Evolutionary conservation across 805 yeast genomes (phyloP).

Genomic region (Metschnikowia noctiluminum): DNA sequence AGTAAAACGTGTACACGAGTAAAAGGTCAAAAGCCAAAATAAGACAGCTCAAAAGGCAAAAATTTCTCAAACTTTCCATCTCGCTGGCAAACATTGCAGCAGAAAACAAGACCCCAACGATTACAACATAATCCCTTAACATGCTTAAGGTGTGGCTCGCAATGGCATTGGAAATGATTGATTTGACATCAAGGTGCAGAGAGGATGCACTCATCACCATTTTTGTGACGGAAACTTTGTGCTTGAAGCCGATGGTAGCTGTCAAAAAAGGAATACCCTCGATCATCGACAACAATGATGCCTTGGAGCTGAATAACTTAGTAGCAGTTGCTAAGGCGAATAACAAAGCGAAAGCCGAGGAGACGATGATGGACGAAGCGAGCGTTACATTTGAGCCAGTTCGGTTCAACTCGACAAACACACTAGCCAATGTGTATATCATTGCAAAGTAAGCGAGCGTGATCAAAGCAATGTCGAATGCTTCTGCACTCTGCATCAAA

Average conservation of each 20-base stretch:
- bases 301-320: slow-evolving; percentile 51
- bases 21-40: slow-evolving; percentile 69
- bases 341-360: slow-evolving; percentile 80
- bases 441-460: slow-evolving; percentile 81
- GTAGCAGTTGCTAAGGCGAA: slow-evolving; percentile 65
- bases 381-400: slow-evolving; percentile 88
- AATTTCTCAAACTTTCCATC: slow-evolving; percentile 72
- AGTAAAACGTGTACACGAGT: slow-evolving; percentile 73
- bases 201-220: slow-evolving; percentile 46
- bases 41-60: slow-evolving; percentile 70
- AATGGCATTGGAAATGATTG: slow-evolving; percentile 42
- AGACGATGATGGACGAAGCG: slow-evolving; percentile 70
- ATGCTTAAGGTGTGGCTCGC: slow-evolving; percentile 46
- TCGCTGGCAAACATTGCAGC: slow-evolving; percentile 63
- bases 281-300: slow-evolving; percentile 70
- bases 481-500: slow-evolving; percentile 68
- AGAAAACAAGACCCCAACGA: slow-evolving; percentile 66
- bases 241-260: slow-evolving; percentile 87
- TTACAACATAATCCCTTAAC: slow-evolving; percentile 72
- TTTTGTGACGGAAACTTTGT: slow-evolving; percentile 69
- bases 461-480: slow-evolving; percentile 78
- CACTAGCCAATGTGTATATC: slow-evolving; percentile 75
- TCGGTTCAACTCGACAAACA: slow-evolving; percentile 71
- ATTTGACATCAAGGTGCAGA: slow-evolving; percentile 36
- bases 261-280: slow-evolving; percentile 95